Percentiles rank a stretch among this genome's conserved stretches.
phyloP scores from a whole-genome alignment of 2,329 filamentous ascomycete species.

The Aureobasidium sp. region DNA sequence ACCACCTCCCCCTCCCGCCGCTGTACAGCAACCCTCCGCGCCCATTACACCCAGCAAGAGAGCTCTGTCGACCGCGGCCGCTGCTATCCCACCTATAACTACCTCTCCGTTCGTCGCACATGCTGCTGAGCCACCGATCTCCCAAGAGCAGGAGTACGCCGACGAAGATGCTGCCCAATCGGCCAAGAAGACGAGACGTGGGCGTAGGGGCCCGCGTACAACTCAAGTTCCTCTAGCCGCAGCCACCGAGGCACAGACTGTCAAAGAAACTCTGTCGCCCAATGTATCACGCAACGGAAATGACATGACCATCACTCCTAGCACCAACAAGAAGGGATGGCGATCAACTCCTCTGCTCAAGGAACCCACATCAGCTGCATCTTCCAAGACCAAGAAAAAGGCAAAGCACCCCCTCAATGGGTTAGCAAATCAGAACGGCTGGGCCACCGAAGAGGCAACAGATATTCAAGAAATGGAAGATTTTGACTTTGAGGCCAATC shows the following conservation, averaged over 20 bases:
- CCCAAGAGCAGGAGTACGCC: not conserved
- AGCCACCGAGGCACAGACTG: slow-evolving; percentile 32
- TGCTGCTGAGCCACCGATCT: slow-evolving; percentile 30
- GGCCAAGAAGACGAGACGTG: slow-evolving; percentile 53
- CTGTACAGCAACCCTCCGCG: slow-evolving; percentile 12
- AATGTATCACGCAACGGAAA: slow-evolving; percentile 40
- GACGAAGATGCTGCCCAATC: slow-evolving; percentile 25
- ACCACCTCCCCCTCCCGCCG: slow-evolving; percentile 21
- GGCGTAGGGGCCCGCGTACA: slow-evolving; percentile 27
- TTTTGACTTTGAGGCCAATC: slow-evolving; percentile 90
- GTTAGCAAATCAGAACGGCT: slow-evolving; percentile 75
- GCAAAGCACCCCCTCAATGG: slow-evolving; percentile 52
- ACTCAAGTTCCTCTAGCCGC: slow-evolving; percentile 23
- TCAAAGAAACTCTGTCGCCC: slow-evolving; percentile 18
- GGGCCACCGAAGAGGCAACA: slow-evolving; percentile 96
- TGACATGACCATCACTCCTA: slow-evolving; percentile 38
- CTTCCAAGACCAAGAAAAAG: slow-evolving; percentile 43
- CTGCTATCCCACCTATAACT: slow-evolving; percentile 38
- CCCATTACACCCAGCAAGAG: slow-evolving; percentile 51
- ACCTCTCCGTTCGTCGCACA: slow-evolving; percentile 42
- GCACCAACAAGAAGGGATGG: slow-evolving; percentile 66
- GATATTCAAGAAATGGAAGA: slow-evolving; percentile 95
- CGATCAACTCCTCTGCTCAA: slow-evolving; percentile 73
- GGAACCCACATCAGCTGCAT: slow-evolving; percentile 47
- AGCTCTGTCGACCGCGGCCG: slow-evolving; percentile 32